A percentile compares a stretch with the other conserved stretches of the same genome.
phyloP scores from a whole-genome alignment of 2,329 filamentous ascomycete genomes.

The Colletotrichum sp. region DNA sequence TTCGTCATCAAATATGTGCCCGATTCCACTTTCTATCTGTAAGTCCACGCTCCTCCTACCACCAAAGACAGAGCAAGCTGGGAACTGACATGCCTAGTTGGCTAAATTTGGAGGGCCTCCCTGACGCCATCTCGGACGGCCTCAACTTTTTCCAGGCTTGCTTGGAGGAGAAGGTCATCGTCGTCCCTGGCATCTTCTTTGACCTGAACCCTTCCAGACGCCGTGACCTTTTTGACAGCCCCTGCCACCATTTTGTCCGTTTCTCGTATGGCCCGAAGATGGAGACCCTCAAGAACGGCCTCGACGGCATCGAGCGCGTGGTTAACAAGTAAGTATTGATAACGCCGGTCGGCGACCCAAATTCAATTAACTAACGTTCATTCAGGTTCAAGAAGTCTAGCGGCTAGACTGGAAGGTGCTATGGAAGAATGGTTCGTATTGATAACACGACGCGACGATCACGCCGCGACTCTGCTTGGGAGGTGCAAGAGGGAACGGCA shows the following conservation, averaged over 20 bases:
- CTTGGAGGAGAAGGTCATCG: slow-evolving; percentile 91
- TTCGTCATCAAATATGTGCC: slow-evolving; percentile 86
- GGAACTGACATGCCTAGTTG: slow-evolving; percentile 36
- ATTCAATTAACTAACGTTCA: neutral
- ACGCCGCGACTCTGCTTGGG: neutral
- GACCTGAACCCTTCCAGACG: slow-evolving; percentile 91
- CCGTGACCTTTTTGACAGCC: slow-evolving; percentile 90
- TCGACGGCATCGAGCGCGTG: slow-evolving; percentile 85
- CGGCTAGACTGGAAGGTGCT: neutral
- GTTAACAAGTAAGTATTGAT: slow-evolving; percentile 67
- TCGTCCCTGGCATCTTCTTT: slow-evolving; percentile 97
- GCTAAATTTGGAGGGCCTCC: slow-evolving; percentile 70
- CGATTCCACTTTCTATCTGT: slow-evolving; percentile 94
- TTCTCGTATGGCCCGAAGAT: slow-evolving; percentile 85
- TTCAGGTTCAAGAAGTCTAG: neutral
- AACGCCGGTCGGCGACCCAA: neutral
- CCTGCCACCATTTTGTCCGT: slow-evolving; percentile 90
- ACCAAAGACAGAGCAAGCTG: neutral
- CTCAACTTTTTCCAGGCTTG: slow-evolving; percentile 97
- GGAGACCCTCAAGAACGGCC: slow-evolving; percentile 77
- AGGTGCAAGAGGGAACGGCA: neutral
- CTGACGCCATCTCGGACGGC: slow-evolving; percentile 86
- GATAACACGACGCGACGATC: neutral
- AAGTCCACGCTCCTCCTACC: slow-evolving; percentile 34
- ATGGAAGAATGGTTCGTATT: neutral